phyloP scores from a whole-genome alignment of 129 eudicot genomes.

The sunflower (Helianthus annuus) region DNA sequence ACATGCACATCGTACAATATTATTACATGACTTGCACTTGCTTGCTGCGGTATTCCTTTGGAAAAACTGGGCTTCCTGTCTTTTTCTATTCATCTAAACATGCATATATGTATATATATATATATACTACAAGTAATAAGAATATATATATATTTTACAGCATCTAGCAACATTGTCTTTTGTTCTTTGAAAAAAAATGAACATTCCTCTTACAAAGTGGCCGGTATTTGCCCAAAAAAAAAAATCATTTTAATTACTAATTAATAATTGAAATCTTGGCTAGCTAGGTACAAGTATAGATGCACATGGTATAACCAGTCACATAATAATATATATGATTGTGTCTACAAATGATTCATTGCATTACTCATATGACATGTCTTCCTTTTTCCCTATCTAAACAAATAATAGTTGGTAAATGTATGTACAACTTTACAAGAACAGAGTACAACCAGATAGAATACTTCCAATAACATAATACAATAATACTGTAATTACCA shows the following conservation, averaged over 20 bases:
- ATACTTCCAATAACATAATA: too few species aligned
- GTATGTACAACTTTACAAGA: not conserved
- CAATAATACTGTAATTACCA: not conserved
- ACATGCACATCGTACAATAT: too few species aligned
- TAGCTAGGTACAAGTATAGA: constrained; percentile 3
- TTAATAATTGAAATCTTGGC: not conserved
- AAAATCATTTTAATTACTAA: not conserved
- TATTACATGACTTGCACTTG: not conserved
- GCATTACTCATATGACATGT: too few species aligned
- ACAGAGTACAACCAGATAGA: not conserved
- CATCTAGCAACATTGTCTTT: too few species aligned
- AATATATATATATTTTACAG: too few species aligned
- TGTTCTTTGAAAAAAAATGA: not conserved
- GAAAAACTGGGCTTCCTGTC: too few species aligned
- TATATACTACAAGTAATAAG: too few species aligned
- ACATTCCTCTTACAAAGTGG: too few species aligned
- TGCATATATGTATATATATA: too few species aligned
- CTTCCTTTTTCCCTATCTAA: too few species aligned
- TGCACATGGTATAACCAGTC: constrained; percentile 7
- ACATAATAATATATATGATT: not conserved
- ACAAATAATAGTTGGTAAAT: not conserved
- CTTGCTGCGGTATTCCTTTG: constrained; percentile 19
- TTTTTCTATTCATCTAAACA: too few species aligned
- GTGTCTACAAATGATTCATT: too few species aligned
- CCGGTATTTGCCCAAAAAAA: not conserved